phyloP scores from a whole-genome alignment of 768 basidiomycete species.

The Mrakia frigida region DNA sequence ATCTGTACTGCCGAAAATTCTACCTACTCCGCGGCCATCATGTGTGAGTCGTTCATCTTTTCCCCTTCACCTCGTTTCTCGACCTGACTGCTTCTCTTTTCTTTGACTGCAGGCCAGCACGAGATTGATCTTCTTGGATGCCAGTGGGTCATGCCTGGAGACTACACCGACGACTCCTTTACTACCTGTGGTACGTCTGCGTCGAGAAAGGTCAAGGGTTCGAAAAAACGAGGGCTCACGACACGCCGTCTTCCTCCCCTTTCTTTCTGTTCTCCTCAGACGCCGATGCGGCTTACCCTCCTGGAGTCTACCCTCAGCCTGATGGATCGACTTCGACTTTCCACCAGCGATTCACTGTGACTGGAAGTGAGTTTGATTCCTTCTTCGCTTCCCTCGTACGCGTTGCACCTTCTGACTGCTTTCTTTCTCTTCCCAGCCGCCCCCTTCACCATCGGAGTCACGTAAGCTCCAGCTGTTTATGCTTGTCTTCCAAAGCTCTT shows the following conservation, averaged over 20 bases:
- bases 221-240: background rate
- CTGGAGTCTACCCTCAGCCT: conserved; percentile 51
- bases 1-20: conserved; percentile 46
- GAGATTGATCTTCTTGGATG: conserved; percentile 20
- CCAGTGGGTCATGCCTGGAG: conserved; percentile 35
- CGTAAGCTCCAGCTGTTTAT: background rate
- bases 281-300: conserved; percentile 45
- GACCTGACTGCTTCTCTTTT: background rate
- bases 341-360: conserved; percentile 38
- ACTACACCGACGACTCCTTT: conserved; percentile 41
- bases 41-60: conserved; percentile 38
- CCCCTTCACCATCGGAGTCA: conserved; percentile 26
- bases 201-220: background rate
- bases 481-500: background rate
- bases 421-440: background rate
- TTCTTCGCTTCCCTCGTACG: background rate
- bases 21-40: conserved; percentile 43
- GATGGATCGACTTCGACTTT: conserved; percentile 44
- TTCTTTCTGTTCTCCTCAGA: background rate
- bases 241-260: background rate
- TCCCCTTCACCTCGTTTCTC: background rate
- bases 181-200: conserved; percentile 38
- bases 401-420: background rate
- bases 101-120: background rate
- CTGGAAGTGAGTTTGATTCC: background rate